A percentile compares a stretch with the other conserved stretches of the same genome.
Conservation (phyloP, 441 rosid genomes). For the Manihot esculenta region DNA sequence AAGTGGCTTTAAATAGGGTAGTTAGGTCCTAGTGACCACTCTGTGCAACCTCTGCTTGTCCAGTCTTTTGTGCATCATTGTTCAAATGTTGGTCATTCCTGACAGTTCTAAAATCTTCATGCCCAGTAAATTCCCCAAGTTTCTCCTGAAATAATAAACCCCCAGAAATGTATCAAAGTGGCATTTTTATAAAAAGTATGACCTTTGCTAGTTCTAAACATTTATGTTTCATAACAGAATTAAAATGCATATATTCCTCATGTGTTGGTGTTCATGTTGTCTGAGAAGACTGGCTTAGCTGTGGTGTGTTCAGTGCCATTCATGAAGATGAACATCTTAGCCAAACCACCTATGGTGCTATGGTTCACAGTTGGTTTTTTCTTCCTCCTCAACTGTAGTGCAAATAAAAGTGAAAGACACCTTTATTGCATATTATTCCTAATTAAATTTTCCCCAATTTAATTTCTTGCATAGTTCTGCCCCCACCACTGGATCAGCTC, state of each 20-base stretch:
- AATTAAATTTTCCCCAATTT: background rate
- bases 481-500: background rate
- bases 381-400: too few species aligned
- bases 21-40: slow-evolving; percentile 41
- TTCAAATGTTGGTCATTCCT: slow-evolving; percentile 47
- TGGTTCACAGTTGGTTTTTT: too few species aligned
- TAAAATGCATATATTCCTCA: background rate
- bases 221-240: background rate
- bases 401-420: background rate
- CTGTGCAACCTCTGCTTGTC: slow-evolving; percentile 44
- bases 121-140: slow-evolving; percentile 52
- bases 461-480: background rate
- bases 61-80: slow-evolving; percentile 44
- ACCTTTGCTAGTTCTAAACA: slow-evolving; percentile 2
- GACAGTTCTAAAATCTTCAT: slow-evolving; percentile 49
- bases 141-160: slow-evolving; percentile 51
- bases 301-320: background rate
- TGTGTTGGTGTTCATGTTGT: too few species aligned
- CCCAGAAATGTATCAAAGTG: slow-evolving; percentile 12
- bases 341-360: background rate
- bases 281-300: background rate
- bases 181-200: background rate
- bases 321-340: background rate
- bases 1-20: slow-evolving; percentile 26
- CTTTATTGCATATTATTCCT: background rate